Conservation (phyloP, 2,329 filamentous ascomycete species). For the Paecilomyces dactylethromorphus region DNA sequence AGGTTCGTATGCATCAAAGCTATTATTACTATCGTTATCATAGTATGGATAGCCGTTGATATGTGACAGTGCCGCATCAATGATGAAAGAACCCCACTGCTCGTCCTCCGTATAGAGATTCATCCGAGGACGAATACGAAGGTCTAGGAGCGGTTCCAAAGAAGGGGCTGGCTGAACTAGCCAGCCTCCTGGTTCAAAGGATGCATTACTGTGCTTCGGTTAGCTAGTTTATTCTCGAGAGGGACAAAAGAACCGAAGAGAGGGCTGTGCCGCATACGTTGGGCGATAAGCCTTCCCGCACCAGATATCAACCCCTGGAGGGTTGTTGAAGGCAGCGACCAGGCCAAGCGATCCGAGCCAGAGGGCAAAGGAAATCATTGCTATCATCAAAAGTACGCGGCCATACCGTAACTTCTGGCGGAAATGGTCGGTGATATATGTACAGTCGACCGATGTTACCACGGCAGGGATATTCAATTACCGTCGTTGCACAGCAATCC, state of each 20-base stretch:
- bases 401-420: neutral
- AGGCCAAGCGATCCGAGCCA: neutral
- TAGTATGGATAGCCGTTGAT: conserved; percentile 28
- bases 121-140: conserved; percentile 42
- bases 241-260: neutral
- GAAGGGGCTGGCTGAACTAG: conserved; percentile 34
- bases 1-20: conserved; percentile 4
- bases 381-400: neutral
- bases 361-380: neutral
- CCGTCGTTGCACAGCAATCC: neutral
- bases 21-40: conserved; percentile 12
- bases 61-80: conserved; percentile 37
- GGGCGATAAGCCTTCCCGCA: conserved; percentile 44
- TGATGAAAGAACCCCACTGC: conserved; percentile 31
- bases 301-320: conserved; percentile 41
- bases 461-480: neutral
- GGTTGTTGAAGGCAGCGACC: conserved; percentile 23
- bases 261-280: conserved; percentile 18
- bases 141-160: conserved; percentile 31
- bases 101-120: conserved; percentile 43
- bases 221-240: neutral
- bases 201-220: conserved; percentile 30
- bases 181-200: conserved; percentile 44
- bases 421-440: neutral
- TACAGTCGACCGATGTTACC: neutral